Evolutionary conservation across 1,284 basidiomycete genomes (phyloP), one percentile per base, ranked within the genome.

Genomic region (Moesziomyces parantarcticus): DNA sequence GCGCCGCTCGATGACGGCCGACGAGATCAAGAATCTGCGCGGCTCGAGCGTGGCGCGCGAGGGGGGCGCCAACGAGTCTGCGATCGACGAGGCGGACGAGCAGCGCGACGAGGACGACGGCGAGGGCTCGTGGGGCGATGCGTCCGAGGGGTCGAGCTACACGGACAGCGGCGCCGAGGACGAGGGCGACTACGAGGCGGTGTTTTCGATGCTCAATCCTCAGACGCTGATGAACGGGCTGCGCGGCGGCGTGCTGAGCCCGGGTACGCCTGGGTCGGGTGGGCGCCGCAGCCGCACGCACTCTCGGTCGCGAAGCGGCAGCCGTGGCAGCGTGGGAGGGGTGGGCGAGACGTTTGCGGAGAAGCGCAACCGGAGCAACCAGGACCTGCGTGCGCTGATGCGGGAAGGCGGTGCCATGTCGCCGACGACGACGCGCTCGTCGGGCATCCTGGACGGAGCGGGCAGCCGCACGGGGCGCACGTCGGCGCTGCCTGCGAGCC

Each of bases 181-280:
- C 26, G 79, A 80, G 42, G 78, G 78, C 21, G 79, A 81, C 49
- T 81, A 81, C 59, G 79, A 81, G 44, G 77, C 77, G 20, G 70
- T 81, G 41, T 81, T 81, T 45, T 69, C 77, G 47, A 78, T 81
- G 75, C 65, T 81, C 49, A 77, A 71, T 43, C 66, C 71, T 18
- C 40, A 43, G 25, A 62, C 47, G 14, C 49, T 68, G 26, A 49
- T 70, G 34, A 57, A 58, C 21, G 60, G 68, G 9, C 45, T 72
- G 50, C 55, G 63, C 16, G 50, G 58, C 29, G 77, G 63, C 3
- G 68, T 23, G 2, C 48, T 69, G 51, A 71, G 65, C 41, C 76
- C 77, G 5, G 48, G 55, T 29, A 76, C 65, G 40, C 74, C 71
- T 25, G 65, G 62, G 7, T 69, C 59, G 25, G 57, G 39, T 8